phyloP scores from a whole-genome alignment of 2,329 filamentous ascomycete species.

The Fusarium sp. region DNA sequence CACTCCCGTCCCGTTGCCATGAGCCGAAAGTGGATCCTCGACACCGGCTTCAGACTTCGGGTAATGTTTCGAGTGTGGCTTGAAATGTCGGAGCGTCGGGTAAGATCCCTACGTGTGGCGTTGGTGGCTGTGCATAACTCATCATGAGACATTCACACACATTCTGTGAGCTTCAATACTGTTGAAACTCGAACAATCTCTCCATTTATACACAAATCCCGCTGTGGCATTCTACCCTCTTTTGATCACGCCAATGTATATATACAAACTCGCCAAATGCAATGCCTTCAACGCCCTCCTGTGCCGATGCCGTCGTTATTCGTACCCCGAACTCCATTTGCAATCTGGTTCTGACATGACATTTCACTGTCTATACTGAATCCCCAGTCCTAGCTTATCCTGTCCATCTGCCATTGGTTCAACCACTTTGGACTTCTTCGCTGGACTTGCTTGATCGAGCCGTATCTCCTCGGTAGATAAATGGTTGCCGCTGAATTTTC shows the following conservation, averaged over 20 bases:
- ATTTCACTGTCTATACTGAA: conserved; percentile 54
- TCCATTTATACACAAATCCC: background rate
- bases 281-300: conserved; percentile 14
- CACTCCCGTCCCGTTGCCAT: conserved; percentile 24
- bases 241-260: background rate
- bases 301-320: conserved; percentile 27
- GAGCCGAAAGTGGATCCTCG: conserved; percentile 29
- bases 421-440: conserved; percentile 61
- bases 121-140: background rate
- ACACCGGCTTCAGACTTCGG: conserved; percentile 39
- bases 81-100: conserved; percentile 7
- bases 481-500: conserved; percentile 56
- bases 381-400: conserved; percentile 60
- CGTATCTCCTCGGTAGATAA: conserved; percentile 44
- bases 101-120: conserved; percentile 21
- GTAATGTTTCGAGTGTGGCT: conserved; percentile 33
- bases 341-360: background rate
- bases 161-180: background rate
- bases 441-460: conserved; percentile 55
- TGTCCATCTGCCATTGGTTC: conserved; percentile 51
- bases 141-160: conserved; percentile 10
- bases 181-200: background rate
- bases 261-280: background rate
- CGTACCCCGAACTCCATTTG: conserved; percentile 25
- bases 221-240: background rate